These are phyloP conservation scores for Neospora caninum DNA, from an alignment of 169 alveolate genomes.

Conservation along the genomic window DNA sequence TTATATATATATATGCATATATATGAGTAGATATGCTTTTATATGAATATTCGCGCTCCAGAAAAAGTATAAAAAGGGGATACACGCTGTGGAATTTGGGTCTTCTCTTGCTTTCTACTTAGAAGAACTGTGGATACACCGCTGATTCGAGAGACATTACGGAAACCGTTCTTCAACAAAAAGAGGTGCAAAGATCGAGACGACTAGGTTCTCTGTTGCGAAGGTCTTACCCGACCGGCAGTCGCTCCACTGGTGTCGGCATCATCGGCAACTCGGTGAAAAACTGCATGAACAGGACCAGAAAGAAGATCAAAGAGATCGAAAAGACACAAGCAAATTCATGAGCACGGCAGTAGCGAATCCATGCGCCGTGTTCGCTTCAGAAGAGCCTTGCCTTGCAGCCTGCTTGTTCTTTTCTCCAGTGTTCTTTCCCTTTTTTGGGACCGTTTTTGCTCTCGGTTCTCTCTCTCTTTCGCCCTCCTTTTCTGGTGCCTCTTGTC, in stretches of 20 bases:
- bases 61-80: too few relatives aligned
- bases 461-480: not conserved
- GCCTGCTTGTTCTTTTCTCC: not conserved
- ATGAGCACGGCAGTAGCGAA: not conserved
- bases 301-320: not conserved
- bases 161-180: too few relatives aligned
- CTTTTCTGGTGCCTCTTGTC: not conserved
- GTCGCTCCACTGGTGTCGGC: not conserved
- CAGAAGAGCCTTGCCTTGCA: too few relatives aligned
- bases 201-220: too few relatives aligned
- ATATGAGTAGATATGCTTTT: too few relatives aligned
- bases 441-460: not conserved
- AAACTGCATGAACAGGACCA: not conserved
- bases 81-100: too few relatives aligned
- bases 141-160: too few relatives aligned
- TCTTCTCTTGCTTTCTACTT: too few relatives aligned
- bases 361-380: too few relatives aligned
- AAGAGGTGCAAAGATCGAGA: too few relatives aligned
- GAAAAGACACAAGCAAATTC: not conserved
- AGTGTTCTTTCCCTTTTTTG: not conserved
- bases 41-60: too few relatives aligned
- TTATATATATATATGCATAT: not conserved
- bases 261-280: not conserved
- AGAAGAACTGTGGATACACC: too few relatives aligned
- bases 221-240: not conserved